Evolutionary conservation across 2,329 filamentous ascomycete species (phyloP).

Genomic region (Zymoseptoria brevis): DNA sequence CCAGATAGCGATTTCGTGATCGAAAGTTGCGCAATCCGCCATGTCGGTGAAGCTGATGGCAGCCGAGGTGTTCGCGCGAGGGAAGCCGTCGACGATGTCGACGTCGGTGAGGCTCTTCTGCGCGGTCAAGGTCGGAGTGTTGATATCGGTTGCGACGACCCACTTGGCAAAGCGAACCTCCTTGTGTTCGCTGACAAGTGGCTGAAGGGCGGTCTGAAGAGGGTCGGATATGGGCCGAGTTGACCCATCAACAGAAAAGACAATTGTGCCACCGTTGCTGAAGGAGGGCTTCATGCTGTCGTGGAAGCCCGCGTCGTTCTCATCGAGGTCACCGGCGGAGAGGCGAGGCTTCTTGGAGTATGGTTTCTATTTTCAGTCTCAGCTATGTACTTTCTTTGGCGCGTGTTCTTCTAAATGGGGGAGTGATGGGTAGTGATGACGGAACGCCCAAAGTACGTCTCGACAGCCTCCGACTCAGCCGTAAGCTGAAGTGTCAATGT

Average conservation of each 20-base stretch:
- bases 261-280: conserved; percentile 64
- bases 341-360: conserved; percentile 25
- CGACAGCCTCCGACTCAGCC: conserved; percentile 17
- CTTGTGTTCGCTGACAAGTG: conserved; percentile 55
- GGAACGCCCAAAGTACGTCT: conserved; percentile 15
- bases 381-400: conserved; percentile 27
- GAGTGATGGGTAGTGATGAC: conserved; percentile 4
- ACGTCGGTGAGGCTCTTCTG: conserved; percentile 38
- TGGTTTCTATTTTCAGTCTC: conserved; percentile 27
- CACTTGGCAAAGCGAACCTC: conserved; percentile 60
- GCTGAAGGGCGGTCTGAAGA: conserved; percentile 48
- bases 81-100: conserved; percentile 36
- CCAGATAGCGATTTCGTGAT: conserved; percentile 72
- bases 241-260: conserved; percentile 50
- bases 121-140: conserved; percentile 15
- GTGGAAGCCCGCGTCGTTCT: conserved; percentile 61
- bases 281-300: conserved; percentile 70
- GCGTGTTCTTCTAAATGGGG: conserved; percentile 1
- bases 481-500: conserved; percentile 9
- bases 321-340: conserved; percentile 51
- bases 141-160: conserved; percentile 40
- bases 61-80: conserved; percentile 46
- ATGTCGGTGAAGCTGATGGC: conserved; percentile 45
- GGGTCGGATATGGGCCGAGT: conserved; percentile 38
- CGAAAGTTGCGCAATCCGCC: conserved; percentile 20